Percentiles rank a stretch among this genome's conserved stretches.
phyloP scores from a whole-genome alignment of 108 stramenopile genomes.

The Nitzschia palea region DNA sequence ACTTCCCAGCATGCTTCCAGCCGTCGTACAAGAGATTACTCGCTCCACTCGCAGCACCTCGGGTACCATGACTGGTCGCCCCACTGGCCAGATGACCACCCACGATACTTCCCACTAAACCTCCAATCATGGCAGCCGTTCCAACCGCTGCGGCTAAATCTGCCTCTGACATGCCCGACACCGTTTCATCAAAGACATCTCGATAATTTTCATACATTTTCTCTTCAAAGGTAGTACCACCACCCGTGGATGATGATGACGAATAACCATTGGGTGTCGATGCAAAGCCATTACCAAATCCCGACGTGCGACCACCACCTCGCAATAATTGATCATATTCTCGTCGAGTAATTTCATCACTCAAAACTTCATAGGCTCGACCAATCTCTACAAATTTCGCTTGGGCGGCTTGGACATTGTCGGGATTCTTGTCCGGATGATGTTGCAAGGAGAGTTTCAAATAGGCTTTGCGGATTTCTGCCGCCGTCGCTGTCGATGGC shows the following conservation, averaged over 20 bases:
- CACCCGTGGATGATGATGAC: not conserved
- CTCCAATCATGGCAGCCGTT: conserved; percentile 51
- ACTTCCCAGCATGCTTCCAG: conserved; percentile 53
- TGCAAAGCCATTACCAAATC: not conserved
- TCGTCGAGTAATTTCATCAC: conserved; percentile 50
- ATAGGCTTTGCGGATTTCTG: conserved; percentile 75
- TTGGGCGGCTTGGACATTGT: conserved; percentile 55
- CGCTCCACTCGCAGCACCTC: conserved; percentile 21
- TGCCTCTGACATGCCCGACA: conserved; percentile 66
- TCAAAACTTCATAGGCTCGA: conserved; percentile 74
- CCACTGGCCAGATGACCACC: conserved; percentile 29
- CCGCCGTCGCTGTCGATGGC: conserved; percentile 36
- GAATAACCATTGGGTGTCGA: not conserved
- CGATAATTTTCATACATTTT: conserved; percentile 52
- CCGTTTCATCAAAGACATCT: conserved; percentile 64
- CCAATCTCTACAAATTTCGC: conserved; percentile 78
- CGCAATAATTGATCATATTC: conserved; percentile 62
- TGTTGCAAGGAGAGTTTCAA: conserved; percentile 54
- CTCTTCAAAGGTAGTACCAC: not conserved
- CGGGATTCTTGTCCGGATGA: conserved; percentile 82
- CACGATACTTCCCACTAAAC: conserved; percentile 56
- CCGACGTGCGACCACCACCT: conserved; percentile 34
- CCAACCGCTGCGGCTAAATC: conserved; percentile 66
- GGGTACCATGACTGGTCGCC: conserved; percentile 2
- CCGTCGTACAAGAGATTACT: conserved; percentile 43